These are phyloP conservation scores for Dissophora ornata DNA, from an alignment of 192 early-diverging fungal species.

Conservation along the genomic window DNA sequence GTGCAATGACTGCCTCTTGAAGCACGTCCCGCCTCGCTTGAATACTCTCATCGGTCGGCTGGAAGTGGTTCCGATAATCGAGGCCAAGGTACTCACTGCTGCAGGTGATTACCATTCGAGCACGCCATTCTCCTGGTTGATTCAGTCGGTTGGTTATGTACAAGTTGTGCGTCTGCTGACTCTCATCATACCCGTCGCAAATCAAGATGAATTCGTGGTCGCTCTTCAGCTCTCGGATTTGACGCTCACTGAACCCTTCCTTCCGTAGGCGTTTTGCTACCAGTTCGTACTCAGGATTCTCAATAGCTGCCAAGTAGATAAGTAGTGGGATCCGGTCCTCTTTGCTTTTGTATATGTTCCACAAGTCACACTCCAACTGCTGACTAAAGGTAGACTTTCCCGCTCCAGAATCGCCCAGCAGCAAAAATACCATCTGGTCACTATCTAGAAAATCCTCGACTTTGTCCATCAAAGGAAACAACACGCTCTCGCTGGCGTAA, in stretches of 20 bases:
- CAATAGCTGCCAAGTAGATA: slow-evolving; percentile 6
- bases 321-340: slow-evolving; percentile 15
- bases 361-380: slow-evolving; percentile 1
- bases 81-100: background rate
- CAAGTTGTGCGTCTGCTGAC: slow-evolving; percentile 1
- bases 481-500: background rate
- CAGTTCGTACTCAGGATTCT: slow-evolving; percentile 4
- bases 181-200: slow-evolving; percentile 26
- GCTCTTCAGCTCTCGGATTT: slow-evolving; percentile 8
- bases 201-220: slow-evolving; percentile 18
- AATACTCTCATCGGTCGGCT: too few species aligned
- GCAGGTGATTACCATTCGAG: slow-evolving; percentile 1
- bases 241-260: background rate
- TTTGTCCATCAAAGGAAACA: slow-evolving; percentile 8
- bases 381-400: slow-evolving; percentile 17
- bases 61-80: background rate
- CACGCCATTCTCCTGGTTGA: slow-evolving; percentile 1
- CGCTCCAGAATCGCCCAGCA: slow-evolving; percentile 29
- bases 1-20: too few species aligned
- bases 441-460: slow-evolving; percentile 17
- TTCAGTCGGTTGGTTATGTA: slow-evolving; percentile 16
- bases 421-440: slow-evolving; percentile 9
- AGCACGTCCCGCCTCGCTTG: too few species aligned
- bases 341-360: background rate
- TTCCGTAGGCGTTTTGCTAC: slow-evolving; percentile 1